phyloP scores from a whole-genome alignment of 306 rosid genomes.

The Castanea mollissima region DNA sequence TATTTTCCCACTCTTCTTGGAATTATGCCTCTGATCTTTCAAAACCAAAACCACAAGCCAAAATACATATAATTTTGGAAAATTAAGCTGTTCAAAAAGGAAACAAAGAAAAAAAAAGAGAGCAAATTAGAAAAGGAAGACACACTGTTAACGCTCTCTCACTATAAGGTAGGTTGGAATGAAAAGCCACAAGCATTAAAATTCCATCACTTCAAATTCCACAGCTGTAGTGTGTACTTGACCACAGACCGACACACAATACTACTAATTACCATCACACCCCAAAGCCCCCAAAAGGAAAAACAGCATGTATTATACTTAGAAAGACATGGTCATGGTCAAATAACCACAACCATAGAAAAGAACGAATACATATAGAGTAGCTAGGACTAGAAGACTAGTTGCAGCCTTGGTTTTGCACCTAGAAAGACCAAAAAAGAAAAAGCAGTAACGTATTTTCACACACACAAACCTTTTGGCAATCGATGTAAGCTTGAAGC shows the following conservation, averaged over 20 bases:
- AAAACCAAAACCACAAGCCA: not conserved
- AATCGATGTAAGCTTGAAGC: conserved; percentile 86
- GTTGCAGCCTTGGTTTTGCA: not conserved
- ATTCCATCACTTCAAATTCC: not conserved
- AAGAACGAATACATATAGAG: not conserved
- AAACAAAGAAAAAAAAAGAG: no score
- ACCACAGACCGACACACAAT: not conserved
- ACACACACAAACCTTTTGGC: conserved; percentile 66
- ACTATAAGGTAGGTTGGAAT: not conserved
- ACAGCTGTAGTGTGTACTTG: not conserved
- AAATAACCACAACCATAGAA: not conserved
- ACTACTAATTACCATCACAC: not conserved
- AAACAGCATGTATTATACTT: not conserved
- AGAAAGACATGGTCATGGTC: not conserved
- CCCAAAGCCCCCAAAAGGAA: not conserved
- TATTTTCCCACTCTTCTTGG: not conserved
- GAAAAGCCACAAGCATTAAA: not conserved
- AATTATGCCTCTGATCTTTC: not conserved
- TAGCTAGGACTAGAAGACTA: not conserved
- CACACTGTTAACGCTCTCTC: not conserved
- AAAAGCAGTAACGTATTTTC: not conserved
- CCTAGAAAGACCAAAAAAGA: not conserved
- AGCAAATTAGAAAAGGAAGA: no score
- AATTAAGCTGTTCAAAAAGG: no score
- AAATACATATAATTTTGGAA: not conserved